Base-by-base conservation (phyloP, 2,329 filamentous ascomycete genomes). In the Penicillium capsulatum region DNA sequence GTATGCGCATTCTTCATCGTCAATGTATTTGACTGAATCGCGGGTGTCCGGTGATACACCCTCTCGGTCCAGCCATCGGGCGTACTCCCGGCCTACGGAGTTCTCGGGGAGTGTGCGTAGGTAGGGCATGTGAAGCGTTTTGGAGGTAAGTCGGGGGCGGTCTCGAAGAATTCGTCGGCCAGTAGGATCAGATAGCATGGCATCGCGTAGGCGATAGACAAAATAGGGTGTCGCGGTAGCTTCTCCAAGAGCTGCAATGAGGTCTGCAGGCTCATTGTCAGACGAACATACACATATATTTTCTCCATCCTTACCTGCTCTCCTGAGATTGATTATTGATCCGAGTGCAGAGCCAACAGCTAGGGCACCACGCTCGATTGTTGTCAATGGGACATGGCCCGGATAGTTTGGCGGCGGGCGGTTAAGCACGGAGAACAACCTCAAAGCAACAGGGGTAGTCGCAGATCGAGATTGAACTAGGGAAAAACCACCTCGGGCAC, bases 221-320 rank as follows among this genome's bases (percentile, higher is more conserved):
- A 97, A 96, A 75, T 89, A 95, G 9, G 92, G 92, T 7, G 90
- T 88, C 15, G 90, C 88, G 3, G 92, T 97, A 17, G 90, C 83
- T 73, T 98, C 92, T 60, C 90, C 91, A n/a, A 94, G 79, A 22
- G 88, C 80, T 22, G 92, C 92, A 55, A 98, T 94, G 52, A 98
- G 81, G 70, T 98, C 92, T 87, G 15, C 26, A 13, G 24, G 14
- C 19, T n/a, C 10, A 30, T 15, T 39, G 29, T 41, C 30, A 47
- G 38, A 14, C 31, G 9, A 9, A 9, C 9, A 22, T 5, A 22
- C 19, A 5, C 5, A 9, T 22, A 22, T 5, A 5, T 22, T 5
- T 22, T 22, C 9, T 22, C 19, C 19, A 22, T 22, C 5, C 19
- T 38, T 71, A 84, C 86, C 86, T 63, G 81, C 87, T 55, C 92